A percentile compares a stretch with the other conserved stretches of the same genome.
These are phyloP conservation scores for Cystofilobasidium capitatum DNA, from an alignment of 768 basidiomycete species.

Conservation along the genomic window DNA sequence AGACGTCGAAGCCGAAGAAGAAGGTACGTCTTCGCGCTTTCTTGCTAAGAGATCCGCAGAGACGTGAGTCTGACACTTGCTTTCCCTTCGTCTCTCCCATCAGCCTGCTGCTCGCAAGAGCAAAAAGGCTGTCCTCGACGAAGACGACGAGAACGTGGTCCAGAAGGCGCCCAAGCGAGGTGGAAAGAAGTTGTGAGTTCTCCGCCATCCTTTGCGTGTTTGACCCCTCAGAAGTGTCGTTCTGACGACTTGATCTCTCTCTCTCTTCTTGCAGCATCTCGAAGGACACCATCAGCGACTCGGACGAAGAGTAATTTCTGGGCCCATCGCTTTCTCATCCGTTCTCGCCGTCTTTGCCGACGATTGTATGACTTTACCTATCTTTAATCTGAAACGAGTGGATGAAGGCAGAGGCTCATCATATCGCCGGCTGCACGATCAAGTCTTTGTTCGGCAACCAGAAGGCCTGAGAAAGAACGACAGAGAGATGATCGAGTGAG, in stretches of 20 bases:
- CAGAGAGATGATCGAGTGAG: too few species aligned
- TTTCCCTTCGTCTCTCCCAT: not conserved
- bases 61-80: not conserved
- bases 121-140: not conserved
- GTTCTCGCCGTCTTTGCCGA: not conserved
- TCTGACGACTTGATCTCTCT: not conserved
- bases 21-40: not conserved
- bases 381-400: too few species aligned
- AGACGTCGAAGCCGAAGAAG: slow-evolving; percentile 10
- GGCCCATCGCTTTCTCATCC: not conserved
- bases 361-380: slow-evolving; percentile 4
- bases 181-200: slow-evolving; percentile 9
- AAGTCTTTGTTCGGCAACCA: too few species aligned
- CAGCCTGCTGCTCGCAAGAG: not conserved
- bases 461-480: slow-evolving; percentile 6
- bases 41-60: too few species aligned
- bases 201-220: too few species aligned
- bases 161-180: slow-evolving; percentile 2
- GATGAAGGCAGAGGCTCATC: too few species aligned
- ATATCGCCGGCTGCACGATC: too few species aligned
- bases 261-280: slow-evolving; percentile 2
- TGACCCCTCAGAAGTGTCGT: not conserved
- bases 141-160: slow-evolving; percentile 4
- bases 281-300: slow-evolving; percentile 9
- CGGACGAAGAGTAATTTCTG: not conserved